Percentiles rank a stretch among this genome's conserved stretches.
Evolutionary conservation across 257 asterid genomes (phyloP).

Genomic region (Solanum virginianum): DNA sequence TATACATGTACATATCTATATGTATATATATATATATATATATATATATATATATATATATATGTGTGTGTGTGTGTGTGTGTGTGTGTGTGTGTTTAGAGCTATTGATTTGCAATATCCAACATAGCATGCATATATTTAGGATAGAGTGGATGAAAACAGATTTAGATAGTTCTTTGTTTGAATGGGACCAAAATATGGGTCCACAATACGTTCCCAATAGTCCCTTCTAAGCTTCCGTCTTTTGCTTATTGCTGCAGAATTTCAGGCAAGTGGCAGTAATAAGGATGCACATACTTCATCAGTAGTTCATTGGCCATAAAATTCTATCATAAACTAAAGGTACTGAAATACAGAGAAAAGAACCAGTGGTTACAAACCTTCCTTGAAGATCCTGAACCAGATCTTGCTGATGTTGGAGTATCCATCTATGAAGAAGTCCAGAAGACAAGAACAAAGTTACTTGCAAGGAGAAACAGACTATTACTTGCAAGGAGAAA

Average conservation of each 20-base stretch:
- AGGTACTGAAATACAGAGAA: background rate
- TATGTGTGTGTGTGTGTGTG: too few species aligned
- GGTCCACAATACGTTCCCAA: background rate
- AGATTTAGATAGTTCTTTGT: background rate
- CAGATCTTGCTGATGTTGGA: conserved; percentile 59
- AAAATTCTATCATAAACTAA: background rate
- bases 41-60: too few species aligned
- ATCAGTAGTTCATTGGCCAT: background rate
- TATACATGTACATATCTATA: too few species aligned
- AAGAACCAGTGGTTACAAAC: conserved; percentile 20
- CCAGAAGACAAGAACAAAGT: conserved; percentile 11
- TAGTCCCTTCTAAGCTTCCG: background rate
- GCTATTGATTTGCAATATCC: background rate
- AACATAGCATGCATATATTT: background rate
- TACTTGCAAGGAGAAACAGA: background rate
- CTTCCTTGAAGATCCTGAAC: conserved; percentile 87
- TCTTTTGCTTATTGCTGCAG: background rate
- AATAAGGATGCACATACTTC: background rate
- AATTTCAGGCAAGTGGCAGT: background rate
- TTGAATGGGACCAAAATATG: background rate
- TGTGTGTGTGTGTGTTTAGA: too few species aligned
- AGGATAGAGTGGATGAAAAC: background rate
- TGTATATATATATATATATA: too few species aligned
- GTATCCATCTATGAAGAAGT: conserved; percentile 41
- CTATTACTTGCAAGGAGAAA: background rate